Evolutionary conservation across 768 basidiomycete genomes (phyloP), one percentile per base, ranked within the genome.

Genomic region (Russula virescens): DNA sequence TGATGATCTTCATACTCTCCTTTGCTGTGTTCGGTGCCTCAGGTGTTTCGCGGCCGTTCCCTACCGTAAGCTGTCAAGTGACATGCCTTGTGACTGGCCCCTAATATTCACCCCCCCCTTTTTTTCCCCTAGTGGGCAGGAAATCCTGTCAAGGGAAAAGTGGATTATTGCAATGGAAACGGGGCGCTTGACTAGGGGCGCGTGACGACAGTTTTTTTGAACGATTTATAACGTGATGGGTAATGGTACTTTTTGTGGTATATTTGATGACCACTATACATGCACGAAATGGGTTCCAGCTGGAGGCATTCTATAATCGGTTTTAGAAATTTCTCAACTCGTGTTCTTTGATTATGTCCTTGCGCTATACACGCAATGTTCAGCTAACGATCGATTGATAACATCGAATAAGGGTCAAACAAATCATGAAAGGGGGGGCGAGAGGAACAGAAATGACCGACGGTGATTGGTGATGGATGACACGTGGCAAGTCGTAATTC

Each of bases 1-100:
- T 84, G 53, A 84, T 85, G 81, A 77, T 83, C 34, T 84, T 85
- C 68, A 75, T 87, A 43, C 74, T 84, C 5, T 83, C 84, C 0
- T 87, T 86, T 70, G 83, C 84, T 2, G 83, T 86, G 25, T 84
- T 83, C 66, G 85, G 86, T 19, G 84, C 82, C 16, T 79, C 80
- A 0, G 84, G 83, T 11, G 68, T 69, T 13, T 68, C 74, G 52
- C 73, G 75, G 56, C 80, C 79, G 3, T 85, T 85, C 78, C 83
- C 84, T 9, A 55, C 68, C 34, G 51, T 61, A 56, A 28, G 61
- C 40, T 59, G 19, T 26, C n/a, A 16, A 21, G 18, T n/a, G 5
- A 25, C 48, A 46, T 21, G 23, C 13, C 34, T 28, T 7, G 5
- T 50, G 2, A 11, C 18, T 10, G 8, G n/a, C 19, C 25, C 3